These are phyloP conservation scores for Microbotryomycetes sp. DNA, from an alignment of 1,284 basidiomycete species.

Conservation along the genomic window DNA sequence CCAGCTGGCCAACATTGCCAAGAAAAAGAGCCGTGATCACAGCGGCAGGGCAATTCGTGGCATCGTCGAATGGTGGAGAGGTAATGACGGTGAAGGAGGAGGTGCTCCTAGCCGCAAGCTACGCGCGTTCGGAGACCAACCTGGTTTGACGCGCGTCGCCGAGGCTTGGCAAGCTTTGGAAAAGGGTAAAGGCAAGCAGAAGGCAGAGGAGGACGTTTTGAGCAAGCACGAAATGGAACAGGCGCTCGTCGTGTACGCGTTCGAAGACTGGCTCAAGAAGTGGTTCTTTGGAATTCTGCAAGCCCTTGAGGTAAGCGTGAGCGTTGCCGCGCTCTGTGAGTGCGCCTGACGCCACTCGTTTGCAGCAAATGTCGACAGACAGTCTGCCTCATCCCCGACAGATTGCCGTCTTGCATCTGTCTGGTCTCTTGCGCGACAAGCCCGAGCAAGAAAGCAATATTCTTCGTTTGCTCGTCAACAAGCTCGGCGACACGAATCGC, in stretches of 20 bases:
- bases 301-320: slow-evolving; percentile 63
- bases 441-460: slow-evolving; percentile 98
- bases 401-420: slow-evolving; percentile 61
- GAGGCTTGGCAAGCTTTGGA: slow-evolving; percentile 38
- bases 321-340: background rate
- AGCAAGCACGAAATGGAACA: slow-evolving; percentile 44
- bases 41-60: slow-evolving; percentile 81
- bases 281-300: slow-evolving; percentile 91
- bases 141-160: slow-evolving; percentile 53
- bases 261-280: slow-evolving; percentile 96
- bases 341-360: slow-evolving; percentile 1
- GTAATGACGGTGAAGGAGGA: slow-evolving; percentile 64
- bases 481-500: slow-evolving; percentile 86
- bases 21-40: slow-evolving; percentile 86
- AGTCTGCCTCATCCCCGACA: slow-evolving; percentile 80
- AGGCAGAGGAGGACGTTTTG: slow-evolving; percentile 8
- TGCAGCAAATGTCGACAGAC: slow-evolving; percentile 72
- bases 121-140: slow-evolving; percentile 85
- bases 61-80: slow-evolving; percentile 86
- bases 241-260: slow-evolving; percentile 75
- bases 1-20: slow-evolving; percentile 61
- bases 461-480: slow-evolving; percentile 85
- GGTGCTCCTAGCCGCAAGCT: slow-evolving; percentile 57
- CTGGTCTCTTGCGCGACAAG: slow-evolving; percentile 71
- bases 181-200: slow-evolving; percentile 25